Evolutionary conservation across 2,329 filamentous ascomycete species (phyloP), one percentile per base, ranked within the genome.

Genomic region (Venturia oleaginea): DNA sequence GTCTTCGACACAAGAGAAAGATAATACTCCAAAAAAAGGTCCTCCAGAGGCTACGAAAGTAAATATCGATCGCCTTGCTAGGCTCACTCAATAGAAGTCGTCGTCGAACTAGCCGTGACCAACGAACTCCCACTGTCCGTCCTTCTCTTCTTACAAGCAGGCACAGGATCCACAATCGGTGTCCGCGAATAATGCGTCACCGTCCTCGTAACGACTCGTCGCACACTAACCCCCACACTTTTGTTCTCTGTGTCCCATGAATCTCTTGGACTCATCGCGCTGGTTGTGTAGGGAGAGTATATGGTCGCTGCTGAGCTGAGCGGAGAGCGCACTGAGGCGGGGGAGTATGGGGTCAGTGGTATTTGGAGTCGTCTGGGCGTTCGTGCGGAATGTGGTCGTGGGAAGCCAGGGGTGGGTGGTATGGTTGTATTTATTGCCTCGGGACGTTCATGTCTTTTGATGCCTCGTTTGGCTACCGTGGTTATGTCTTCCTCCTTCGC

Each of bases 151-250:
- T 97, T 97, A 68, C 92, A 92, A 76, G 92, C 92, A 8, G 92
- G 93, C 43, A 92, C 91, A 30, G 92, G 90, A 68, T 92, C 90
- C 79, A 97, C 62, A 72, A 65, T 72, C 71, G 62, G 70, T 72
- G 59, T 76, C 73, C 63, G 76, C 63, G 80, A 77, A 71, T 90
- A 96, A 76, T 95, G 96, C 48, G 91, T 96, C 66, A 96, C 90
- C 19, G 92, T 97, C 69, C 92, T 84, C n/a, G 92, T 97, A 63
- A 97, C 90, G 4, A 97, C 91, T 75, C 97, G 92, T 64, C 91
- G 83, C 65, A 97, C 91, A 72, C 83, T 86, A 63, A 87, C 83
- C 19, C 78, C 87, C 66, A 84, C 81, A 70, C 85, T 86, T 62
- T 84, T 78, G 70, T 76, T 82, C 70, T 87, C 82, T 8, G 88